Conservation (phyloP, 148 eudicot genomes). For the Polygonum aviculare region DNA sequence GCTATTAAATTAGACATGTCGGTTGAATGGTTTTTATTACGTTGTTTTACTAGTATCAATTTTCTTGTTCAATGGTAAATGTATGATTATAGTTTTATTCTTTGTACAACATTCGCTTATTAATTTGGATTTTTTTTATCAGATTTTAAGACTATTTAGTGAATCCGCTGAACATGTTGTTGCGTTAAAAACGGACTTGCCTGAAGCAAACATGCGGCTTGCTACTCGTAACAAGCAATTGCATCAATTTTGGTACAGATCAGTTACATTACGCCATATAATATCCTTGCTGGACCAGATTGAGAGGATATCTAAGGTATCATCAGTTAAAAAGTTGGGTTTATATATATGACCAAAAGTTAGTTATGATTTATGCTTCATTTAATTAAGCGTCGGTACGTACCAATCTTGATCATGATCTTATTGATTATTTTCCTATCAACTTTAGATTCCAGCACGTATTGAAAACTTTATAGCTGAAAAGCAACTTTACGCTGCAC, state of each 20-base stretch:
- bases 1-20: neutral
- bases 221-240: conserved; percentile 92
- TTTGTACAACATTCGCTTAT: neutral
- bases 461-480: conserved; percentile 84
- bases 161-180: conserved; percentile 84
- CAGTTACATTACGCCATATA: conserved; percentile 92
- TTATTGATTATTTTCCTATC: neutral
- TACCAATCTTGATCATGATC: neutral
- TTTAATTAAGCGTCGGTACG: too few species aligned
- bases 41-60: neutral
- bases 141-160: conserved; percentile 94
- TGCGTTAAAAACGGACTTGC: conserved; percentile 63
- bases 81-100: neutral
- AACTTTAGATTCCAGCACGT: conserved; percentile 69
- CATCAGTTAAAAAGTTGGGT: neutral
- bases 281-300: conserved; percentile 91
- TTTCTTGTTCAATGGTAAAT: neutral
- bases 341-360: too few species aligned
- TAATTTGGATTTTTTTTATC: conserved; percentile 12
- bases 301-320: conserved; percentile 90
- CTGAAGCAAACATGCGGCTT: conserved; percentile 76
- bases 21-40: neutral
- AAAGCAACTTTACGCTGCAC: conserved; percentile 93
- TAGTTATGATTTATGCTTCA: too few species aligned
- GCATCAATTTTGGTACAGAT: conserved; percentile 97